Base-by-base conservation (phyloP, 1,284 basidiomycete species). In the Hemileia vastatrix region DNA sequence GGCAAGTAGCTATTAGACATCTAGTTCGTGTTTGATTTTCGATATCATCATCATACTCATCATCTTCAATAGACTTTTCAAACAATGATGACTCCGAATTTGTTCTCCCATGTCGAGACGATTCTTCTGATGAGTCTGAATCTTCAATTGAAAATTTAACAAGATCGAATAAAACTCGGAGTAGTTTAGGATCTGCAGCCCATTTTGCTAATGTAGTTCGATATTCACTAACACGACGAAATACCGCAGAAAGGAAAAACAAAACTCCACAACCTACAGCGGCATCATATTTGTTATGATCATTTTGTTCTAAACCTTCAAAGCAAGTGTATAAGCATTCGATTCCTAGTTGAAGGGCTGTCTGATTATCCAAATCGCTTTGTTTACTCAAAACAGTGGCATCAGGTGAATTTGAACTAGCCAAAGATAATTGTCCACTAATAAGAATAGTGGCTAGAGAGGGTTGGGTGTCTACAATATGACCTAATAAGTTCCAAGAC, bases 381-480 rank as follows among this genome's bases (percentile, higher is more conserved):
- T n/a, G n/a, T n/a, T n/a, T n/a, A n/a, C n/a, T n/a, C n/a, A n/a
- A n/a, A n/a, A n/a, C n/a, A n/a, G n/a, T n/a, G 18, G 44, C 18
- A 47, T 47, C 44, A 9, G 44, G 23, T n/a, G 13, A 4, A 47
- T 21, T 9, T 21, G 18, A 47, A 15, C 59, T 52, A 2, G 59
- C 51, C n/a, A 62, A 51, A 1, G 52, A 54, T 18, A 31, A 5
- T 3, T 31, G 40, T n/a, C 59, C 59, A 49, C 52, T 62, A 3
- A 62, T 44, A 32, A 62, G 40, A 32, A 62, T 62, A 48, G 59
- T 45, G 8, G 51, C 59, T 2, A 62, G 52, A 21, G 52, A 62
- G 4, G 59, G 52, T 47, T 62, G 59, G 43, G 59, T 62, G 36
- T 62, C 59, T 8, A 62, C 31, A n/a, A 62, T 40, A 2, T 54